Conservation (phyloP, 192 early-diverging fungal species). For the Cladochytrium replicatum region DNA sequence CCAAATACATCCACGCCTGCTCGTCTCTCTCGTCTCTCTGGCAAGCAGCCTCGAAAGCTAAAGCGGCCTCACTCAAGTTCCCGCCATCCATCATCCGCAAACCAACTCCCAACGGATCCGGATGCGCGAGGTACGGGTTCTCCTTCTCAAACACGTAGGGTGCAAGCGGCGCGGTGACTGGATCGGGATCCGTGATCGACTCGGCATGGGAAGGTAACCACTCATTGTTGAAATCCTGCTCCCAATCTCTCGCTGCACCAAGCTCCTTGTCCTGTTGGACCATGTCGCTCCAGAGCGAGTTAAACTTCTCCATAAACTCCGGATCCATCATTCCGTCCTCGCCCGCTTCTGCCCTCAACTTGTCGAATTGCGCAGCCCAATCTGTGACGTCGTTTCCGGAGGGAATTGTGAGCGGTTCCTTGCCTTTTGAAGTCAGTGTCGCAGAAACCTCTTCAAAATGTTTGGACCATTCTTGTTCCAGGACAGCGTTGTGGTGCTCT, state of each 20-base stretch:
- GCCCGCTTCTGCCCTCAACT: constrained; percentile 2
- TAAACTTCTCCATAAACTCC: background rate
- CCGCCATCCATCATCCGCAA: constrained; percentile 13
- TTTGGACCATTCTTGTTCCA: constrained; percentile 8
- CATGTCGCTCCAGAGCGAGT: constrained; percentile 46
- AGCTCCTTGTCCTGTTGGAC: constrained; percentile 1
- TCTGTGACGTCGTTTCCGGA: too few relatives aligned
- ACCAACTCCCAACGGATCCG: constrained; percentile 24
- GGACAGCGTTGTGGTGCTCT: background rate
- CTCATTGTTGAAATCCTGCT: too few relatives aligned
- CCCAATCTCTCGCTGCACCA: background rate
- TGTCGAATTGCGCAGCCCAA: constrained; percentile 6
- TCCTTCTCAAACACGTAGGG: constrained; percentile 62
- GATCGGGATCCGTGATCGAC: constrained; percentile 12
- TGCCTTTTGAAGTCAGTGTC: too few relatives aligned
- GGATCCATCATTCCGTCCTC: background rate
- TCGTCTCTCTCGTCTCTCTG: constrained; percentile 63
- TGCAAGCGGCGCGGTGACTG: constrained; percentile 17
- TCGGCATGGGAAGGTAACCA: constrained; percentile 33
- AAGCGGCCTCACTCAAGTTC: constrained; percentile 68
- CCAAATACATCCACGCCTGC: constrained; percentile 68
- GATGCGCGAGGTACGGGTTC: constrained; percentile 53
- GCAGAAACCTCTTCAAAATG: too few relatives aligned
- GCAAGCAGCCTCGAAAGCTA: constrained; percentile 81
- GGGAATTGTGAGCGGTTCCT: too few relatives aligned